Evolutionary conservation across 371 early-diverging fungal species (phyloP).

Genomic region (Haplosporangium sp.): DNA sequence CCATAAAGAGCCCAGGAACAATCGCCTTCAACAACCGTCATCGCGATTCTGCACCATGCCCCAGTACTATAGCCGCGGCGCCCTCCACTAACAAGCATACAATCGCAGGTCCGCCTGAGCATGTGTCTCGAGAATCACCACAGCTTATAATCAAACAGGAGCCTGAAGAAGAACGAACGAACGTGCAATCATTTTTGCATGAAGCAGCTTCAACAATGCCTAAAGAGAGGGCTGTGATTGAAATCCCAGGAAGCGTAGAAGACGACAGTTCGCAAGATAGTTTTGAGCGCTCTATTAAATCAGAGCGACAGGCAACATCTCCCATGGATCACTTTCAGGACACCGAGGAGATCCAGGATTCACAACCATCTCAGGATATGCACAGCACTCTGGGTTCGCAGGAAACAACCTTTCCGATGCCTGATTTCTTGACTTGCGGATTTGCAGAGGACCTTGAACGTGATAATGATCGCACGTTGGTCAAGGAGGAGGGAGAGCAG

Average conservation of each 20-base stretch:
- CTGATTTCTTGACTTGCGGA: conserved; percentile 2
- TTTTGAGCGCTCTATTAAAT: conserved; percentile 14
- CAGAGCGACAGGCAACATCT: not conserved
- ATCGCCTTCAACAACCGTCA: not conserved
- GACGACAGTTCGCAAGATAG: conserved; percentile 11
- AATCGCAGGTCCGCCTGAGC: too few relatives aligned
- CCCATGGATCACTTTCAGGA: not conserved
- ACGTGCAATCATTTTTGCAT: too few relatives aligned
- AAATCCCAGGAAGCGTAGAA: conserved; percentile 23
- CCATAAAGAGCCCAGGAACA: not conserved
- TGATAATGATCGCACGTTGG: too few relatives aligned
- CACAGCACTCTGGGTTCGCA: conserved; percentile 2
- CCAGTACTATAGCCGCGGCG: too few relatives aligned
- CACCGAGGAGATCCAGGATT: conserved; percentile 19
- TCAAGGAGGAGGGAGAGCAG: too few relatives aligned
- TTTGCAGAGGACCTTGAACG: conserved; percentile 4
- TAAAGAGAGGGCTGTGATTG: not conserved
- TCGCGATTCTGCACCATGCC: too few relatives aligned
- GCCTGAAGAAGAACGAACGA: not conserved
- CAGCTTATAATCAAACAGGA: not conserved
- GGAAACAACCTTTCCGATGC: conserved; percentile 25
- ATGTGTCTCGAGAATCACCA: too few relatives aligned
- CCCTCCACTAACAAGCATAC: too few relatives aligned
- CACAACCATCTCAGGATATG: conserved; percentile 7
- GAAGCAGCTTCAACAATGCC: too few relatives aligned